Conservation (phyloP, 768 basidiomycete genomes). For the Trametes punicea region DNA sequence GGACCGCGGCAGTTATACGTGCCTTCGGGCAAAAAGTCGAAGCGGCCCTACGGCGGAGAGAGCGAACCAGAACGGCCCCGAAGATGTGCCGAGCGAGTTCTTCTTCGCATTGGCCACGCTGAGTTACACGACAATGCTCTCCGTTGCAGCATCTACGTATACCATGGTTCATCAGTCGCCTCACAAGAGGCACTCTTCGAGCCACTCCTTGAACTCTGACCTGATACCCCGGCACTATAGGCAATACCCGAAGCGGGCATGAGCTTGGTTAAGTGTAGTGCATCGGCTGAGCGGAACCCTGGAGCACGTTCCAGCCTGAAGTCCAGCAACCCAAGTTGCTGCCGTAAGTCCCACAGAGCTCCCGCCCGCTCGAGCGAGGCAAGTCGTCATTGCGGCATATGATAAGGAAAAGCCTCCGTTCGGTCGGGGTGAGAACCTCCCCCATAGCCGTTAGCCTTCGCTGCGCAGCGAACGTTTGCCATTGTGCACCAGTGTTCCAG, state of each 20-base stretch:
- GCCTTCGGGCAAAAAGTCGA: not conserved
- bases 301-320: conserved; percentile 9
- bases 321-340: not conserved
- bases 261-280: too few species aligned
- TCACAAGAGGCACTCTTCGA: too few species aligned
- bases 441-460: conserved; percentile 4
- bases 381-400: conserved; percentile 1
- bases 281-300: not conserved
- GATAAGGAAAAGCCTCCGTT: conserved; percentile 13
- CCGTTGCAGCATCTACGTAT: too few species aligned
- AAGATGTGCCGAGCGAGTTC: not conserved
- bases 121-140: too few species aligned
- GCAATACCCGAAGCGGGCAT: too few species aligned
- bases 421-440: conserved; percentile 8
- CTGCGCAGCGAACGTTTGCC: not conserved
- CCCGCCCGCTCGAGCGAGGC: not conserved
- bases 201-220: too few species aligned
- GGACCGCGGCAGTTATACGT: not conserved
- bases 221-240: too few species aligned
- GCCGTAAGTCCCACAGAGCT: not conserved
- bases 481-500: not conserved
- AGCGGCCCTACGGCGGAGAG: not conserved
- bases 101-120: too few species aligned
- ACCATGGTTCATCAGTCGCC: too few species aligned
- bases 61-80: not conserved